These are phyloP conservation scores for Beauveria pseudobassiana DNA, from an alignment of 2,329 filamentous ascomycete genomes.

Conservation along the genomic window DNA sequence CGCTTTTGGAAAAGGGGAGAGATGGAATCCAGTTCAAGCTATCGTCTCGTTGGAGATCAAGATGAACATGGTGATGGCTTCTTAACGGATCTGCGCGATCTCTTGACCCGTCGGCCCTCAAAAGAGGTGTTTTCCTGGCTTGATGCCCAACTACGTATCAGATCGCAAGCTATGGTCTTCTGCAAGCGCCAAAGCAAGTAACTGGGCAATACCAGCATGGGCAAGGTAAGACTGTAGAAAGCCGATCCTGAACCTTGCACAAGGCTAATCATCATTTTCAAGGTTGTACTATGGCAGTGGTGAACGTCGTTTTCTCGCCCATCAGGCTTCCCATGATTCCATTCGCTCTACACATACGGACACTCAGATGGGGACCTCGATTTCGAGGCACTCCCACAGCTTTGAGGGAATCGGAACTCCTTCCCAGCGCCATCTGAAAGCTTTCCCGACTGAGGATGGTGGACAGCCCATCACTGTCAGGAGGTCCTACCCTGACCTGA, in stretches of 20 bases:
- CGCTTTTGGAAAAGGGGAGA: slow-evolving; percentile 32
- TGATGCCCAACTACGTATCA: slow-evolving; percentile 41
- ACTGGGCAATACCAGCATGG: slow-evolving; percentile 45
- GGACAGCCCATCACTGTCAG: background rate
- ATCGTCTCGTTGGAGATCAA: slow-evolving; percentile 45
- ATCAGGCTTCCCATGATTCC: slow-evolving; percentile 36
- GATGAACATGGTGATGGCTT: slow-evolving; percentile 60
- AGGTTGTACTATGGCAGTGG: slow-evolving; percentile 66
- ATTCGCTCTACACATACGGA: slow-evolving; percentile 40
- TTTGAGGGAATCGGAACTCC: slow-evolving; percentile 41
- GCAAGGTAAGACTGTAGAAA: slow-evolving; percentile 33
- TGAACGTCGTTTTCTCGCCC: slow-evolving; percentile 45
- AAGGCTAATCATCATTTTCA: slow-evolving; percentile 15
- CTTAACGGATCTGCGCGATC: slow-evolving; percentile 49
- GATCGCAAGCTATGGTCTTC: slow-evolving; percentile 47
- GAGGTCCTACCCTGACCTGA: slow-evolving; percentile 5
- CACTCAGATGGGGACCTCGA: slow-evolving; percentile 38
- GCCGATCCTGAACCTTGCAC: background rate
- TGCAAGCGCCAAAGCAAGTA: slow-evolving; percentile 40
- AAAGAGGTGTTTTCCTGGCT: slow-evolving; percentile 39
- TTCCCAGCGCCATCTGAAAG: slow-evolving; percentile 36
- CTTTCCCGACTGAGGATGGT: slow-evolving; percentile 15
- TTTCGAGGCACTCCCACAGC: slow-evolving; percentile 41
- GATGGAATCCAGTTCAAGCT: slow-evolving; percentile 27
- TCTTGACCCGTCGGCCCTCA: slow-evolving; percentile 43